A percentile compares a stretch with the other conserved stretches of the same genome.
Conservation (phyloP, 2,329 filamentous ascomycete species). For the Epichloe gansuensis region DNA sequence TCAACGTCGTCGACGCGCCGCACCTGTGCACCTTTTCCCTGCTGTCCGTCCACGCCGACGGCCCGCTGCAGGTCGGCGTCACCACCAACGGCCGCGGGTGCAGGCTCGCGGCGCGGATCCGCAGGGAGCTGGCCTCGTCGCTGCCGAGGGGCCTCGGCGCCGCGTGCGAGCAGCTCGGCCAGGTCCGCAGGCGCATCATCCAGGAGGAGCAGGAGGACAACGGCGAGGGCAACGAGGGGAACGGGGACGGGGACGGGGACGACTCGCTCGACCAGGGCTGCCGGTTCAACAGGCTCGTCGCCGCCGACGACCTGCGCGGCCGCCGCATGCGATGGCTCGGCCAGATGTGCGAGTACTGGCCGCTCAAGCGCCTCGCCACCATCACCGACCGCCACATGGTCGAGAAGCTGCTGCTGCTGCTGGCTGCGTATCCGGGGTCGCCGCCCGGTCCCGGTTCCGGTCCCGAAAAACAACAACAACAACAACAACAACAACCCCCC, state of each 20-base stretch:
- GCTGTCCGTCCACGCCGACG: constrained; percentile 78
- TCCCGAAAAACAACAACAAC: too few relatives aligned
- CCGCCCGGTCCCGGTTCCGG: constrained; percentile 5
- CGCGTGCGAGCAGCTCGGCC: constrained; percentile 67
- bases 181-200: constrained; percentile 55
- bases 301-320: constrained; percentile 40
- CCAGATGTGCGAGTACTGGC: constrained; percentile 99
- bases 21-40: constrained; percentile 80
- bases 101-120: constrained; percentile 80
- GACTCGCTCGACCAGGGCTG: constrained; percentile 64
- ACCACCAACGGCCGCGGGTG: constrained; percentile 92
- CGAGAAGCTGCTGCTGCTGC: constrained; percentile 58
- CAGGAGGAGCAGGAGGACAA: constrained; percentile 52
- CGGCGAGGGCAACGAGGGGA: not conserved
- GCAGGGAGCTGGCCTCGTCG: constrained; percentile 72
- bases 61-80: constrained; percentile 85
- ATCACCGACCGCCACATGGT: constrained; percentile 67
- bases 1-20: constrained; percentile 85
- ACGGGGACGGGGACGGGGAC: constrained; percentile 29
- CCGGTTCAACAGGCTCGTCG: constrained; percentile 70
- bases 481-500: constrained; percentile 1
- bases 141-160: constrained; percentile 63
- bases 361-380: constrained; percentile 64
- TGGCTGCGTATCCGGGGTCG: constrained; percentile 57
- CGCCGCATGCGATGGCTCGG: constrained; percentile 83